A percentile compares a stretch with the other conserved stretches of the same genome.
These are phyloP conservation scores for Clonostachys sp. DNA, from an alignment of 2,329 filamentous ascomycete species.

Conservation along the genomic window DNA sequence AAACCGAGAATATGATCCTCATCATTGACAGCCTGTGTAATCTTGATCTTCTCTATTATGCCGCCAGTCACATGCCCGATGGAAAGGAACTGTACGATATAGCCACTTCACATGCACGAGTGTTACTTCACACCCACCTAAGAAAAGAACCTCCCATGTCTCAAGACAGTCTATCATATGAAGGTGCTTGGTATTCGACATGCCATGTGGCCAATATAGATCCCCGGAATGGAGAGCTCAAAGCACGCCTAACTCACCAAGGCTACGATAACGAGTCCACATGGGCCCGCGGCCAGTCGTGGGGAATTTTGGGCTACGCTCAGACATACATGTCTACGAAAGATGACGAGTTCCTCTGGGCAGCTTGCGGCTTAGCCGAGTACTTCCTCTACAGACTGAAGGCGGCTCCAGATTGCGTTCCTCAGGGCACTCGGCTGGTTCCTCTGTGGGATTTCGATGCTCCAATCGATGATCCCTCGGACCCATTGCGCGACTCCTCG, in stretches of 20 bases:
- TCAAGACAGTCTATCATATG: constrained; percentile 3
- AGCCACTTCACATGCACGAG: constrained; percentile 31
- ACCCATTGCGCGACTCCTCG: constrained; percentile 25
- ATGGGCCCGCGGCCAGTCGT: constrained; percentile 44
- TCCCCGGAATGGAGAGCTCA: constrained; percentile 27
- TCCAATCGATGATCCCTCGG: constrained; percentile 20
- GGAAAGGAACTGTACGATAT: constrained; percentile 18
- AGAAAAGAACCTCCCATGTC: constrained; percentile 14
- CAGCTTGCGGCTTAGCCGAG: constrained; percentile 35
- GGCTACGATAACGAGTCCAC: constrained; percentile 38
- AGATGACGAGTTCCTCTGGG: constrained; percentile 29
- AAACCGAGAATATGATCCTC: constrained; percentile 23
- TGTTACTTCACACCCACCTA: constrained; percentile 30
- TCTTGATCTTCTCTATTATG: constrained; percentile 30
- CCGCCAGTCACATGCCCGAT: constrained; percentile 22
- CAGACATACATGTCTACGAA: constrained; percentile 44
- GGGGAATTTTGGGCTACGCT: constrained; percentile 41
- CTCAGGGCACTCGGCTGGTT: constrained; percentile 7
- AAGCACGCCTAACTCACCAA: constrained; percentile 36
- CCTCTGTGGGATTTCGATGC: constrained; percentile 42
- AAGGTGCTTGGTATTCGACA: constrained; percentile 18
- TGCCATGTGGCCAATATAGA: constrained; percentile 42
- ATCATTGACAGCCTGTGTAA: constrained; percentile 39
- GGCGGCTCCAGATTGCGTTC: constrained; percentile 10
- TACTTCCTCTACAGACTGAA: constrained; percentile 38